phyloP scores from a whole-genome alignment of 2,329 filamentous ascomycete genomes.

The Diaporthe ampelina region DNA sequence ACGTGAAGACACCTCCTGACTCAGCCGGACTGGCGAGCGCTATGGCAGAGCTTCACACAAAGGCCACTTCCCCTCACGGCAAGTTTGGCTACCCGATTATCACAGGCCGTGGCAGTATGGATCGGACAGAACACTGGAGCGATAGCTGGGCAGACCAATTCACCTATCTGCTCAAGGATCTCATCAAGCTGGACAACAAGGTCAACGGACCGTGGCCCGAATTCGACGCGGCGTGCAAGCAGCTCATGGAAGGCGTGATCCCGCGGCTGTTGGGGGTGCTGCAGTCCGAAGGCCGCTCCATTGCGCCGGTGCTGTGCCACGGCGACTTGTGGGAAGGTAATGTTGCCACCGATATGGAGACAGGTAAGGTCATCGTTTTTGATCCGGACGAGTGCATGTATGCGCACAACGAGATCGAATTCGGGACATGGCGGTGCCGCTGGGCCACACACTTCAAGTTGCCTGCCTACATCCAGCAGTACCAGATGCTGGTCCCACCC shows the following conservation, averaged over 20 bases:
- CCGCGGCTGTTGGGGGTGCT: constrained; percentile 11
- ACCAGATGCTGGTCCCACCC: constrained; percentile 13
- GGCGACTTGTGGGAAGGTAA: constrained; percentile 35
- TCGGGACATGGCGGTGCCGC: constrained; percentile 34
- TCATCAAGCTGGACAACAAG: constrained; percentile 21
- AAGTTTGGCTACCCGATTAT: constrained; percentile 19
- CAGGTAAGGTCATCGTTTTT: constrained; percentile 17
- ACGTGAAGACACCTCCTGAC: not conserved
- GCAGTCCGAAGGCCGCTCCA: constrained; percentile 15
- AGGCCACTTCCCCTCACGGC: constrained; percentile 6
- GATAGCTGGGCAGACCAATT: constrained; percentile 20
- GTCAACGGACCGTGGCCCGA: constrained; percentile 21
- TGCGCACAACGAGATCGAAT: constrained; percentile 31
- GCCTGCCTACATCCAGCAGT: not conserved
- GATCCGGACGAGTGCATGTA: constrained; percentile 33
- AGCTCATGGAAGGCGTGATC: constrained; percentile 11
- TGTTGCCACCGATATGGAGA: constrained; percentile 24
- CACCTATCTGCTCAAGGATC: constrained; percentile 6
- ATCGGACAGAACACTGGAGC: constrained; percentile 11
- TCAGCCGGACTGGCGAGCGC: constrained; percentile 6
- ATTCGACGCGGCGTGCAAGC: constrained; percentile 19
- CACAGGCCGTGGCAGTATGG: constrained; percentile 1
- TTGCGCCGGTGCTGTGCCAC: not conserved
- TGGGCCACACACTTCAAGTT: constrained; percentile 36
- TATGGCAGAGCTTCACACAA: constrained; percentile 29